Percentiles rank a stretch among this genome's conserved stretches.
Evolutionary conservation across 345 rosid genomes (phyloP).

Genomic region (Arabis alpina): DNA sequence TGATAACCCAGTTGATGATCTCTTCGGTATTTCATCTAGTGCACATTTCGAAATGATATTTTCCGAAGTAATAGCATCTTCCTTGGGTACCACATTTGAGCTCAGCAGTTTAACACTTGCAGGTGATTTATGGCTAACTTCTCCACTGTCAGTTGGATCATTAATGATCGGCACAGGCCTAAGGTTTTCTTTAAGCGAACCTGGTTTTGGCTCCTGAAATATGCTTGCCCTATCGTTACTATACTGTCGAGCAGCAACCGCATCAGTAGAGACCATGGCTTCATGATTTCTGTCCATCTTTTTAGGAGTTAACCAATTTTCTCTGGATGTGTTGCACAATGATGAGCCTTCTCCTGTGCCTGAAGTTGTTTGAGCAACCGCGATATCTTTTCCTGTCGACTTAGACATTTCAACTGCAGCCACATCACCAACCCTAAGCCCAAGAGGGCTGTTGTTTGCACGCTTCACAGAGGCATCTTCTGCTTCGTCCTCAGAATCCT

Average conservation of each 20-base stretch:
- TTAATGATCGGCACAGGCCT: constrained; percentile 29
- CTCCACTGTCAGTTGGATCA: constrained; percentile 30
- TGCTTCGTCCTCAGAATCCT: constrained; percentile 87
- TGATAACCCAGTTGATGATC: not conserved
- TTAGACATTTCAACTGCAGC: constrained; percentile 43
- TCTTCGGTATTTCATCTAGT: no score
- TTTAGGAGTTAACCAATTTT: constrained; percentile 43
- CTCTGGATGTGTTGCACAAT: constrained; percentile 38
- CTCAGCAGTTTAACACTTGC: constrained; percentile 19
- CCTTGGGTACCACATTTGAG: constrained; percentile 27
- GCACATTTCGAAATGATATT: constrained; percentile 21
- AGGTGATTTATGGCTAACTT: constrained; percentile 37
- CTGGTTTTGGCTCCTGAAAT: constrained; percentile 33
- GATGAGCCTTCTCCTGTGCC: constrained; percentile 41
- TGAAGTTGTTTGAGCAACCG: constrained; percentile 24
- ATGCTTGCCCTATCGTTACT: constrained; percentile 28
- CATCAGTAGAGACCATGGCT: constrained; percentile 38
- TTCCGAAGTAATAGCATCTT: constrained; percentile 15
- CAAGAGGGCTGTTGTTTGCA: constrained; percentile 54
- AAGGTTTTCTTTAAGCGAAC: constrained; percentile 28
- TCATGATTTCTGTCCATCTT: constrained; percentile 37
- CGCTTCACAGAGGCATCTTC: constrained; percentile 50
- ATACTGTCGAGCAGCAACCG: constrained; percentile 34
- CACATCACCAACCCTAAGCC: constrained; percentile 44
- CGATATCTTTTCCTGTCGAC: constrained; percentile 37